Base-by-base conservation (phyloP, 1,284 basidiomycete species). In the Tausonia pullulans region DNA sequence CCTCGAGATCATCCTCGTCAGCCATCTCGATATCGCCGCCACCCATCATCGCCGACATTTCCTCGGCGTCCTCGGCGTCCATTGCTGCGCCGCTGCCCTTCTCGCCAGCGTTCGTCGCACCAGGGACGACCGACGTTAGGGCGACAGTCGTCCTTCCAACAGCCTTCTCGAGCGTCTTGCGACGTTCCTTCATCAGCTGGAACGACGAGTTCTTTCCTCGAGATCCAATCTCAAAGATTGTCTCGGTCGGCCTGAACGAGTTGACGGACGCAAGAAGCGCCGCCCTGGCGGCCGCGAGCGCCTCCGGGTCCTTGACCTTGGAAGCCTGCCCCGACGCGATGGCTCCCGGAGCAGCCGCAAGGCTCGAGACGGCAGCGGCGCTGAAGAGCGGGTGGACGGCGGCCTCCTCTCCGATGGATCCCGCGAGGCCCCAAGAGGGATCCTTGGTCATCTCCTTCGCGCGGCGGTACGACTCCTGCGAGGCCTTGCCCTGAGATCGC, bases 401-500 rank as follows among this genome's bases (percentile, higher is more conserved):
- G 10, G 81, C 79, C 68, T 85, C 84, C 14, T 88, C 85, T 2
- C 84, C 82, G 8, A 84, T 81, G 16, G 69, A 70, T 5, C 78
- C 79, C 0, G 79, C 79, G 46, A 90, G 78, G 46, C 84, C 81
- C 87, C 87, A 90, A 65, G 82, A 82, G 0, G 72, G 70, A 61
- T 84, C 83, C 71, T 88, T 88, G 66, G 83, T 80, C 81, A 96
- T 88, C 64, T 87, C 86, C 75, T 98, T 98, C 5, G 94, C 87
- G 9, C 92, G 84, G 69, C 87, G 84, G 78, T 97, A 90, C 70
- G 87, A 88, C 63, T 87, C 86, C 16, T 85, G 81, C 69, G 86
- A 88, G 3, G 95, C 94, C 73, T 95, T 96, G 45, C 87, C 86
- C 72, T 91, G 87, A 67, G 90, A 93, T 44, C 92, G 85, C 72